Evolutionary conservation across 805 yeast genomes (phyloP), one percentile per base, ranked within the genome.

Genomic region (Yarrowia deformans): DNA sequence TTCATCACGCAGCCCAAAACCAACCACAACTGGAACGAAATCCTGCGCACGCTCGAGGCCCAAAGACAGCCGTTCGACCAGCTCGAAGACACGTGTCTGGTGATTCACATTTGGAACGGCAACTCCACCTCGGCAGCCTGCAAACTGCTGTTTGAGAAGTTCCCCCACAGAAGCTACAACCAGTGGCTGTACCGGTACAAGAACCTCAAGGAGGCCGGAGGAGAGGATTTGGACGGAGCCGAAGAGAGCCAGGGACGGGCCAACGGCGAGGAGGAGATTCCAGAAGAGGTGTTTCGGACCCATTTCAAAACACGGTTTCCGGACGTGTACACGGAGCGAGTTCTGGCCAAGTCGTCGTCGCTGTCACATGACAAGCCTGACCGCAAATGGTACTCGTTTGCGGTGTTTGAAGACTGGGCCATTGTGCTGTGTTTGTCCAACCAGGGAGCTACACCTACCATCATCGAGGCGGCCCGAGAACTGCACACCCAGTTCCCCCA

Each of bases 321-420:
- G 0, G 52, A 45, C 19, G 52, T 60, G 8, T 60, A 60, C 66
- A 43, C 66, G 1, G 66, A 43, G 8, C 50, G 37, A 1, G 52
- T 60, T 8, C 52, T 60, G 8, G 52, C 52, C 18, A n/a, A 19
- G 18, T 43, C 52, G 9, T n/a, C 29, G 32, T 60, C 52, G 5
- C 14, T 60, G 42, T 43, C 52, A n/a, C 66, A 60, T 14, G 66
- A 60, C 66, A 60, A 60, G n/a, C 66, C 66, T 34, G 66, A 60
- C 66, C n/a, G 66, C 13, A 60, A 60, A n/a, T 60, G 66, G 66
- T 60, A 60, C 42, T 60, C 66, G 32, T 60, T 60, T 34, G 66
- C 66, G 4, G 52, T 60, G 19, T 60, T 60, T 29, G 68, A 63
- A n/a, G 56, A 48, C 56, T 63, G 68, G 68, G 68, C 68, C n/a